Conservation (phyloP, 2,329 filamentous ascomycete genomes). For the Stemphylium beticola region DNA sequence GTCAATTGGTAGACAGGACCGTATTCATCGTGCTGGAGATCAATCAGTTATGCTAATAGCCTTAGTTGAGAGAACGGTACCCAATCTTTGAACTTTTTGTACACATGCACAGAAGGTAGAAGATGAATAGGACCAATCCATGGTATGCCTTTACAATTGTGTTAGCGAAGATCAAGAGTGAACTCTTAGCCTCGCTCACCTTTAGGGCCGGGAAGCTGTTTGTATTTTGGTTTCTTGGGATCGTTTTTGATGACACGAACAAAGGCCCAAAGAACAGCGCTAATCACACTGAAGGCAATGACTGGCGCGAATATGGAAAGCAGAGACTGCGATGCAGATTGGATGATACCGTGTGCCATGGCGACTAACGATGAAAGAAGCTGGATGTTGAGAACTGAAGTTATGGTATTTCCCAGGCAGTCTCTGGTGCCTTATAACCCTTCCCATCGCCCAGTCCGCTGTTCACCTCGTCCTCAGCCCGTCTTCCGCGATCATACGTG, state of each 20-base stretch:
- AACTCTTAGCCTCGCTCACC: neutral
- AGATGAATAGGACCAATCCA: conserved; percentile 2
- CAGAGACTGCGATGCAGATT: conserved; percentile 1
- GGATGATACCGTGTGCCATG: neutral
- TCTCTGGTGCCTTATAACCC: neutral
- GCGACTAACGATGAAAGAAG: neutral
- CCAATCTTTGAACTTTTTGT: conserved; percentile 5
- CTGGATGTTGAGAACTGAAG: neutral
- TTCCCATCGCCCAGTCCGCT: neutral
- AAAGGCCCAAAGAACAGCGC: conserved; percentile 1
- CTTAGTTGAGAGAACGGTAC: neutral
- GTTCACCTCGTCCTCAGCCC: neutral
- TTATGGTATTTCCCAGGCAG: neutral
- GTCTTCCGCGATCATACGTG: neutral
- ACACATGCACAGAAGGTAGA: conserved; percentile 2
- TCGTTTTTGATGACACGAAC: neutral
- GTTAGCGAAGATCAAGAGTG: neutral
- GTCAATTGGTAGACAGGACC: conserved; percentile 6
- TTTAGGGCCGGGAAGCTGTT: conserved; percentile 1
- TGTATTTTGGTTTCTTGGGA: conserved; percentile 1
- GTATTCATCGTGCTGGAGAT: neutral
- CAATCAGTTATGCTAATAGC: neutral
- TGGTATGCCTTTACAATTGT: neutral
- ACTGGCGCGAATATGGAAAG: neutral
- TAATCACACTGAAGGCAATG: conserved; percentile 2